Evolutionary conservation across 2,329 filamentous ascomycete genomes (phyloP).

Genomic region (Epichloe sylvatica): DNA sequence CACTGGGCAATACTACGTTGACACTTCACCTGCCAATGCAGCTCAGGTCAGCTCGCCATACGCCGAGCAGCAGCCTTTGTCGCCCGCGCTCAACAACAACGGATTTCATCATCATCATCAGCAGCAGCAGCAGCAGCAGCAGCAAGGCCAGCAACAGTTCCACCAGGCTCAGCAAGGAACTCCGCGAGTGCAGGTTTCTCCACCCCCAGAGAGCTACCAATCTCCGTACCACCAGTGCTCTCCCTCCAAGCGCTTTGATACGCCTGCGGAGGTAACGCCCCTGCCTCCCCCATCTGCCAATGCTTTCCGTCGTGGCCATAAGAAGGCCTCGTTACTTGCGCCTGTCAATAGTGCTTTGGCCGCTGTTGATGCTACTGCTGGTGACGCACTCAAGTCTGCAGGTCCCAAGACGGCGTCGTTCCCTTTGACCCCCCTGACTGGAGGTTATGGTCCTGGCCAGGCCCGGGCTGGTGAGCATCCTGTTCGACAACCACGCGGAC

Average conservation of each 20-base stretch:
- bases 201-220: constrained; percentile 50
- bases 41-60: constrained; percentile 26
- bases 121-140: constrained; percentile 34
- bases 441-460: constrained; percentile 85
- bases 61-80: constrained; percentile 33
- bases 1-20: constrained; percentile 74
- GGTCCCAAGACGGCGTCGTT: constrained; percentile 69
- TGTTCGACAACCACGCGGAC: constrained; percentile 79
- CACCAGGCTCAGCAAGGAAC: constrained; percentile 36
- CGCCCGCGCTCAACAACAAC: constrained; percentile 17
- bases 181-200: constrained; percentile 70
- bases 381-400: constrained; percentile 38
- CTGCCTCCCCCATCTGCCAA: constrained; percentile 85
- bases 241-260: constrained; percentile 51
- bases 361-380: constrained; percentile 28
- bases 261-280: constrained; percentile 53
- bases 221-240: constrained; percentile 38
- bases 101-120: constrained; percentile 21
- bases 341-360: constrained; percentile 39
- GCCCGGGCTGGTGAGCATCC: constrained; percentile 90
- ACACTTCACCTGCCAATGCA: constrained; percentile 41
- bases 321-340: constrained; percentile 70
- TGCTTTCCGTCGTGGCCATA: constrained; percentile 85
- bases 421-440: constrained; percentile 66
- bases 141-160: constrained; percentile 28